These are phyloP conservation scores for Pelagophyceae sp. DNA, from an alignment of 352 stramenopile species.

Conservation along the genomic window DNA sequence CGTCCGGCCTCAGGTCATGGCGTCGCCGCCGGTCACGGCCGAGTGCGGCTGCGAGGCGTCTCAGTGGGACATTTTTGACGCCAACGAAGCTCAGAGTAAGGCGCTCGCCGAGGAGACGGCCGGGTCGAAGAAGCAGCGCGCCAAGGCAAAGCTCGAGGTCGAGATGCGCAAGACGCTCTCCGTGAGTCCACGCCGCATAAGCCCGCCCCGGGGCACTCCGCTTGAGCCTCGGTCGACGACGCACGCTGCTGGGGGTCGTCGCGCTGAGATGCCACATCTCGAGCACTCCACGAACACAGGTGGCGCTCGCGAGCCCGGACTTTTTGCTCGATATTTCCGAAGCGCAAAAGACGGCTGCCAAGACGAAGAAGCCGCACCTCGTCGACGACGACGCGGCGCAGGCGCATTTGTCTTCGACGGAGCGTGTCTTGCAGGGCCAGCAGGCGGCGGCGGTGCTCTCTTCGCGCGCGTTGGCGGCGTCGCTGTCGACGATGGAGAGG, in stretches of 20 bases:
- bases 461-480: constrained; percentile 51
- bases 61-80: constrained; percentile 74
- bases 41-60: constrained; percentile 60
- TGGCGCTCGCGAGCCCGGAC: constrained; percentile 57
- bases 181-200: no score
- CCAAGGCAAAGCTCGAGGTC: constrained; percentile 56
- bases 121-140: neutral
- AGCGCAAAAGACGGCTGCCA: neutral
- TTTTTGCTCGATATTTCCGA: constrained; percentile 64
- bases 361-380: constrained; percentile 12
- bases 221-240: no score
- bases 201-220: no score
- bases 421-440: constrained; percentile 57
- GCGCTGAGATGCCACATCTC: no score
- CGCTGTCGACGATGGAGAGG: constrained; percentile 60
- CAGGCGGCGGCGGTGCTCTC: constrained; percentile 54
- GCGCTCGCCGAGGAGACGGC: neutral
- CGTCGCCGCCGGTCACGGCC: constrained; percentile 56
- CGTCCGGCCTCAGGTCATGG: no score
- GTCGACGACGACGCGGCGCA: constrained; percentile 58
- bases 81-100: constrained; percentile 28
- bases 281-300: no score
- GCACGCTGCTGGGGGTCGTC: no score
- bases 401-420: constrained; percentile 47
- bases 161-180: constrained; percentile 53